Evolutionary conservation across 2,329 filamentous ascomycete species (phyloP).

Genomic region (Pseudogymnoascus sp.): DNA sequence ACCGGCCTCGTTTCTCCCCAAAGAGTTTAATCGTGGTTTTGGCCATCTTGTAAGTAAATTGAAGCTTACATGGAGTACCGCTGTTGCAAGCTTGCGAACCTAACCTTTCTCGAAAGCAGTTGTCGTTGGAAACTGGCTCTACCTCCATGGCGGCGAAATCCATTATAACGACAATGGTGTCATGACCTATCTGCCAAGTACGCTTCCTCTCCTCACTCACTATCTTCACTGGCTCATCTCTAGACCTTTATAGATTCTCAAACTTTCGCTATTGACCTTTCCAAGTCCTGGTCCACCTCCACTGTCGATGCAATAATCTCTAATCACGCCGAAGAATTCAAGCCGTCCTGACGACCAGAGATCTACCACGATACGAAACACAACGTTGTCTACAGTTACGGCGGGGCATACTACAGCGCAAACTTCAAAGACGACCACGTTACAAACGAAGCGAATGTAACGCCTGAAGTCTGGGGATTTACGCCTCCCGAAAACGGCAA

Average conservation of each 20-base stretch:
- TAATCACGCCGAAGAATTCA: not conserved
- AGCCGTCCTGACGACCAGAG: conserved; percentile 2
- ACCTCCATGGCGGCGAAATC: conserved; percentile 16
- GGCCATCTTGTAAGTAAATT: not conserved
- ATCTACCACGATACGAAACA: conserved; percentile 11
- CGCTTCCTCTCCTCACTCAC: not conserved
- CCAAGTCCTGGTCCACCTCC: conserved; percentile 10
- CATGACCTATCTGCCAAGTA: not conserved
- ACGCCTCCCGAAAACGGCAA: conserved; percentile 1
- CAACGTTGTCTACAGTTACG: conserved; percentile 11
- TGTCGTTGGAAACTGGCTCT: conserved; percentile 15
- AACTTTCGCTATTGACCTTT: conserved; percentile 12
- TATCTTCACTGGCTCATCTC: not conserved
- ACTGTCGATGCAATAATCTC: not conserved
- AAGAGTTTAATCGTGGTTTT: not conserved
- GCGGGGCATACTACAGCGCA: conserved; percentile 5
- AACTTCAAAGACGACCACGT: not conserved
- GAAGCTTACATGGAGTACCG: not conserved
- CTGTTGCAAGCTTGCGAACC: not conserved
- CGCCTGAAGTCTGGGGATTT: conserved; percentile 12
- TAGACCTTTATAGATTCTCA: not conserved
- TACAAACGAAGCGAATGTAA: not conserved
- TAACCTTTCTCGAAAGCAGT: conserved; percentile 9
- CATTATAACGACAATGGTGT: not conserved
- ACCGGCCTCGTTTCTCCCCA: not conserved